Percentiles rank a stretch among this genome's conserved stretches.
phyloP scores from a whole-genome alignment of 805 yeast genomes.

The Sugiyamaella marilandica region DNA sequence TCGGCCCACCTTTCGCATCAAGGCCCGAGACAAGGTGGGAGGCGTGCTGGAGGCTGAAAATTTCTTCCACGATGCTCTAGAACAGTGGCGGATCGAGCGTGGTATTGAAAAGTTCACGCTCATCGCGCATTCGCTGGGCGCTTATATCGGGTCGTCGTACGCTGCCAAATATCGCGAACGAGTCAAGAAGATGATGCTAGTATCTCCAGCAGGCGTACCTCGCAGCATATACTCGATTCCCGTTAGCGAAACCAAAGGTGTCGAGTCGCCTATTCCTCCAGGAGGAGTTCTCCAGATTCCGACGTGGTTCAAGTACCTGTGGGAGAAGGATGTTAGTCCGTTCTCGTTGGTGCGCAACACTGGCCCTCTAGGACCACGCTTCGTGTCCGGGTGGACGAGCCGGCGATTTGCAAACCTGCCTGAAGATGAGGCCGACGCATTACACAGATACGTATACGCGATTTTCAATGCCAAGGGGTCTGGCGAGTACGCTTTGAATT shows the following conservation, averaged over 20 bases:
- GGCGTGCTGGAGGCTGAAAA: constrained; percentile 48
- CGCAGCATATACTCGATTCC: constrained; percentile 37
- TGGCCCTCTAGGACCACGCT: constrained; percentile 77
- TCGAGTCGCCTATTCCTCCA: constrained; percentile 12
- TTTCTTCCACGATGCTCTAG: constrained; percentile 61
- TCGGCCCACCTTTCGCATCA: constrained; percentile 54
- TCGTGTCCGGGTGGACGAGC: constrained; percentile 86
- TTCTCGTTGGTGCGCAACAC: constrained; percentile 71
- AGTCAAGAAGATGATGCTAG: constrained; percentile 64
- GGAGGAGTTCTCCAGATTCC: constrained; percentile 45
- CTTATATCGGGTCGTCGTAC: constrained; percentile 69
- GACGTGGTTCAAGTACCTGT: constrained; percentile 67
- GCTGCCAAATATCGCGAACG: constrained; percentile 56
- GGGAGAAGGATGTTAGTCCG: constrained; percentile 88
- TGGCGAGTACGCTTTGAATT: constrained; percentile 88
- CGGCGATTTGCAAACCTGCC: constrained; percentile 66
- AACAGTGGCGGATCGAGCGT: constrained; percentile 53
- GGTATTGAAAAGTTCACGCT: constrained; percentile 49
- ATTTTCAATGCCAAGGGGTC: constrained; percentile 85
- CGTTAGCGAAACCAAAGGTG: constrained; percentile 17
- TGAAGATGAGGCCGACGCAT: constrained; percentile 41
- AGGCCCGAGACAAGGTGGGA: constrained; percentile 29
- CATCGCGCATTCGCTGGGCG: constrained; percentile 90
- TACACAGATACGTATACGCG: constrained; percentile 77
- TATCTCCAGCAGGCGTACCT: constrained; percentile 85